phyloP scores from a whole-genome alignment of 202 grass and related monocot genomes.

The Setaria italica region DNA sequence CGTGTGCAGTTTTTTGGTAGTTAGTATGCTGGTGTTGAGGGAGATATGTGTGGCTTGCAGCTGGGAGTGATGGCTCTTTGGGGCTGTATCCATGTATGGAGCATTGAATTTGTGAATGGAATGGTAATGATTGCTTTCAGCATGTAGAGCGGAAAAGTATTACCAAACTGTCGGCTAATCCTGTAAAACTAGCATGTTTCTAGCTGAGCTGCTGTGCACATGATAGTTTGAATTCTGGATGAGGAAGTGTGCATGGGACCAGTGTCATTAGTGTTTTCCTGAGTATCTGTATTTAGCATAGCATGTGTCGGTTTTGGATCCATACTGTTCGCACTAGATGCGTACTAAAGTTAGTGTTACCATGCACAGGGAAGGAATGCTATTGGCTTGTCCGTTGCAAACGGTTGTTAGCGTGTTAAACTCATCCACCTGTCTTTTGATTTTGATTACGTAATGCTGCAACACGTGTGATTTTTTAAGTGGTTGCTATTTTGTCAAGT shows the following conservation, averaged over 20 bases:
- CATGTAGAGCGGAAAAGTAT: not conserved
- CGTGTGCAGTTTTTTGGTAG: not conserved
- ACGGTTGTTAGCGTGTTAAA: slow-evolving; percentile 30
- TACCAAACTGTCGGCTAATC: not conserved
- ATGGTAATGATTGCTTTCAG: slow-evolving; percentile 1
- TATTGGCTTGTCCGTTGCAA: slow-evolving; percentile 12
- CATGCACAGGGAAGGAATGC: not conserved
- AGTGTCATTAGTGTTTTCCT: not conserved
- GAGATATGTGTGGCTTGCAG: not conserved
- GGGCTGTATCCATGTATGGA: not conserved
- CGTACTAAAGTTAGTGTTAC: not conserved
- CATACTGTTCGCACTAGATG: not conserved
- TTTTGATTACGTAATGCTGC: slow-evolving; percentile 34
- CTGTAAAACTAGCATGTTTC: not conserved
- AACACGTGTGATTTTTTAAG: slow-evolving; percentile 5
- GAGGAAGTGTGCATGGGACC: not conserved
- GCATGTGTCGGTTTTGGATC: not conserved
- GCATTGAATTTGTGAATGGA: slow-evolving; percentile 38
- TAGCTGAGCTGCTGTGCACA: slow-evolving; percentile 14
- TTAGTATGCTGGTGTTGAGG: slow-evolving; percentile 29
- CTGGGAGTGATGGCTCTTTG: not conserved
- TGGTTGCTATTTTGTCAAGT: slow-evolving; percentile 18
- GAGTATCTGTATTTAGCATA: slow-evolving; percentile 48
- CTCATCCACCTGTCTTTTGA: slow-evolving; percentile 17
- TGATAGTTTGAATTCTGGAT: slow-evolving; percentile 15